These are phyloP conservation scores for Dioscorea dumetorum DNA, from an alignment of 106 monocot genomes.

Conservation along the genomic window DNA sequence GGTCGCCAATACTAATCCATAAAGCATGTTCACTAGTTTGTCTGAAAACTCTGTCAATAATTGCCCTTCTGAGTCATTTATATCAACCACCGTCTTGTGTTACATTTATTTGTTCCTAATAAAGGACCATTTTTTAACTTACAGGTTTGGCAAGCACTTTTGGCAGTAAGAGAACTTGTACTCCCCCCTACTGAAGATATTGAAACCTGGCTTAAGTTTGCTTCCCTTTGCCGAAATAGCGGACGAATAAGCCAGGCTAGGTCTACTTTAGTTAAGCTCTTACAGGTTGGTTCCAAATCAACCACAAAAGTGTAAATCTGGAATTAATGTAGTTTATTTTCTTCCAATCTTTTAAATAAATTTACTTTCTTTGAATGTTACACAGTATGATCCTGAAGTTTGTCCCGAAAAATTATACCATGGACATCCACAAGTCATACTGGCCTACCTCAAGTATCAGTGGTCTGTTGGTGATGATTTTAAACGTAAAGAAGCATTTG, in stretches of 20 bases:
- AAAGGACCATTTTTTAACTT: not conserved
- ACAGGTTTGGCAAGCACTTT: slow-evolving; percentile 97
- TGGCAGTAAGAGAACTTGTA: slow-evolving; percentile 86
- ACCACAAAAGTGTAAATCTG: not conserved
- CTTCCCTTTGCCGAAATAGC: slow-evolving; percentile 95
- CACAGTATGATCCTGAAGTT: slow-evolving; percentile 86
- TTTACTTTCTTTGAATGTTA: slow-evolving; percentile 2
- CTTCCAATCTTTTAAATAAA: not conserved
- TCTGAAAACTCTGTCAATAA: too few relatives aligned
- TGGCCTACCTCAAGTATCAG: slow-evolving; percentile 91
- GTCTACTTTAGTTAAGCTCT: slow-evolving; percentile 85
- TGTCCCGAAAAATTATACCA: slow-evolving; percentile 39
- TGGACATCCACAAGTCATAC: slow-evolving; percentile 79
- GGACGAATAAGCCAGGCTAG: slow-evolving; percentile 89
- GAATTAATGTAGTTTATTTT: too few relatives aligned
- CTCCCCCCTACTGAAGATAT: slow-evolving; percentile 92
- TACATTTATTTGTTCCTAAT: too few relatives aligned
- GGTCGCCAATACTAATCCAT: too few relatives aligned
- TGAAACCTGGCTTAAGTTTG: slow-evolving; percentile 98
- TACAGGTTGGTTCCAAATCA: slow-evolving; percentile 50
- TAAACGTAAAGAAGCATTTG: slow-evolving; percentile 76
- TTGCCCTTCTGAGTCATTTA: too few relatives aligned
- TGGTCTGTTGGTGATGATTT: slow-evolving; percentile 94
- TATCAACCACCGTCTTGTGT: too few relatives aligned
- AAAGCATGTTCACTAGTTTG: too few relatives aligned